Evolutionary conservation across 257 asterid genomes (phyloP).

Genomic region (Lithospermum erythrorhizon): DNA sequence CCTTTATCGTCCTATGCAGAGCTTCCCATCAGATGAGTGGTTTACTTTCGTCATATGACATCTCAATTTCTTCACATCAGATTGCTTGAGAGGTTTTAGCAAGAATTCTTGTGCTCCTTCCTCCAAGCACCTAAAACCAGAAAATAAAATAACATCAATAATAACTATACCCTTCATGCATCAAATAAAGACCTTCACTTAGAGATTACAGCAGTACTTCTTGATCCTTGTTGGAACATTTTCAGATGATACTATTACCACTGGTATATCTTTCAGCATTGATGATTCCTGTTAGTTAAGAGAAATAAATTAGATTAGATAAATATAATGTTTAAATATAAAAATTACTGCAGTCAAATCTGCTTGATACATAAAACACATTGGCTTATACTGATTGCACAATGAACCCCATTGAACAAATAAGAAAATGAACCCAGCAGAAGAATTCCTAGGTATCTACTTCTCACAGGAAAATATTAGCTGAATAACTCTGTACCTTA

Average conservation of each 20-base stretch:
- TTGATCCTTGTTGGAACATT: conserved; percentile 21
- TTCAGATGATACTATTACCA: conserved; percentile 30
- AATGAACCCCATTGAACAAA: neutral
- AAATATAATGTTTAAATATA: neutral
- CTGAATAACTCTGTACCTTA: conserved; percentile 16
- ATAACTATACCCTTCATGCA: neutral
- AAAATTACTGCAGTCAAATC: neutral
- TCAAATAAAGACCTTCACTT: neutral
- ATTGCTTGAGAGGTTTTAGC: conserved; percentile 33
- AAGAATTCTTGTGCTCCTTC: conserved; percentile 31
- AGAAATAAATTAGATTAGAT: neutral
- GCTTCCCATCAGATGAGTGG: conserved; percentile 16
- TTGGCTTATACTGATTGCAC: too few species aligned
- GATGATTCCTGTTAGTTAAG: conserved; percentile 30
- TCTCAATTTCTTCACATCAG: conserved; percentile 29
- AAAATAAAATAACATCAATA: neutral
- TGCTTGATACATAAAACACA: neutral
- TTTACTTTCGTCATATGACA: conserved; percentile 16
- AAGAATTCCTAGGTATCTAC: neutral
- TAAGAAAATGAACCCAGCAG: neutral
- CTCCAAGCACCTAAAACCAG: conserved; percentile 22
- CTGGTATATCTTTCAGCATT: conserved; percentile 25
- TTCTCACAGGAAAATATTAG: neutral
- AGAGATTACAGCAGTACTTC: conserved; percentile 12
- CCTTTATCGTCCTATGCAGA: conserved; percentile 12